Evolutionary conservation across 140 eudicot genomes (phyloP), one percentile per base, ranked within the genome.

Genomic region (Erigeron philadelphicus): DNA sequence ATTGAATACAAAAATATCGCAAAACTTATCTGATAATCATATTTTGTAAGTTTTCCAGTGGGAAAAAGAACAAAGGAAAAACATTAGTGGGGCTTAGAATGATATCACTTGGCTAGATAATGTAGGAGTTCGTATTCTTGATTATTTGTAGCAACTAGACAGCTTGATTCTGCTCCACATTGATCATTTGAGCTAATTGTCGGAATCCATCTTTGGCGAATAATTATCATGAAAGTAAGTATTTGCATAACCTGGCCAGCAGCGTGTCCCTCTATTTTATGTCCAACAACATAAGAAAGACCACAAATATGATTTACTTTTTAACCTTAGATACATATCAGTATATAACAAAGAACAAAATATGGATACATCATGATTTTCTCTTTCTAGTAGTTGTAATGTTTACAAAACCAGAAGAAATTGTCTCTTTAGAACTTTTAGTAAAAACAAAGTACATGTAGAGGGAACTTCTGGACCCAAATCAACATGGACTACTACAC

Each of bases 191-290:
- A 43, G 61, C 44, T 74, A 17, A 69, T 62, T 43, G 15, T 75
- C 69, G 45, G 46, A 57, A 66, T 58, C 59, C 53, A 48, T 57
- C 13, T 61, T 76, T 35, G 68, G 69, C 38, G 17, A 67, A 67
- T 42, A 58, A 67, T 15, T 44, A 49, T 38, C 78, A 31, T 67
- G 61, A 67, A 68, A 52, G 4, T n/a, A 5, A 12, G 67, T 43
- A 43, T 57, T 35, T 68, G 52, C 64, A 55, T 13, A 31, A 31
- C 38, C 40, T 38, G 13, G 38, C 3, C 38, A 31, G 56, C 74
- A 19, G 44, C 45, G 19, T 35, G 54, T n/a, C 52, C 38, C 38
- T 31, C 4, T 31, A 31, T 31, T 0, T 0, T 31, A 31, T 31
- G 4, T 31, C 38, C 38, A 31, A 31, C 38, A 31, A 31, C 38